A percentile compares a stretch with the other conserved stretches of the same genome.
Evolutionary conservation across 495 filamentous ascomycete genomes (phyloP).

Genomic region (Trichoderma reesei): DNA sequence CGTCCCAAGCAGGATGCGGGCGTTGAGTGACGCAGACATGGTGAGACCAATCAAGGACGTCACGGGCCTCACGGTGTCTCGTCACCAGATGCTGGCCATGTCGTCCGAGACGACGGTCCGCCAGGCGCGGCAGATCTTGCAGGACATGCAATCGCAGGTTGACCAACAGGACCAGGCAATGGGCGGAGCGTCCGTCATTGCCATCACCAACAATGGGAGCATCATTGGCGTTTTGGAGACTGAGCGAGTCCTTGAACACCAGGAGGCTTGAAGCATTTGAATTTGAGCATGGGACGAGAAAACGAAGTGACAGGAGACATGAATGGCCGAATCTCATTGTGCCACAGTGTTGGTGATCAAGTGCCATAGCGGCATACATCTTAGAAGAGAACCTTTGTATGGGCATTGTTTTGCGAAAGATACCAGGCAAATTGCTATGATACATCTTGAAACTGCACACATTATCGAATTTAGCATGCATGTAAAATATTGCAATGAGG

Average conservation of each 20-base stretch:
- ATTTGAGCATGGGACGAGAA: too few relatives aligned
- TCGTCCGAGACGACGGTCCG: conserved; percentile 29
- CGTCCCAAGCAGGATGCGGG: conserved; percentile 31
- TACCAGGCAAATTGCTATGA: too few relatives aligned
- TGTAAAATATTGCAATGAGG: too few relatives aligned
- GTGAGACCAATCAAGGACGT: conserved; percentile 18
- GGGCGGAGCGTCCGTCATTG: background rate
- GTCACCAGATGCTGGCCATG: conserved; percentile 36
- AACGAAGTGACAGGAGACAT: too few relatives aligned
- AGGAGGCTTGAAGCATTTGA: conserved; percentile 4
- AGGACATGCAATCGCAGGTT: conserved; percentile 13
- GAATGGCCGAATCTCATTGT: background rate
- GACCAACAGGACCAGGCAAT: background rate
- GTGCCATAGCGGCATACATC: too few relatives aligned
- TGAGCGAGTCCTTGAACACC: conserved; percentile 2
- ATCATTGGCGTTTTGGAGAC: conserved; percentile 10
- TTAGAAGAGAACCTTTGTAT: too few relatives aligned
- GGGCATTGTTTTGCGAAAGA: too few relatives aligned
- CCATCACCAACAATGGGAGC: conserved; percentile 1
- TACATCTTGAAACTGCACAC: too few relatives aligned
- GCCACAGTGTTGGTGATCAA: background rate
- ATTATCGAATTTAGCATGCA: too few relatives aligned
- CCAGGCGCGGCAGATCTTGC: conserved; percentile 33
- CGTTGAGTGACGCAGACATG: conserved; percentile 27
- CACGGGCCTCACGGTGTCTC: conserved; percentile 26